A percentile compares a stretch with the other conserved stretches of the same genome.
Evolutionary conservation across 1,139 yeast species (phyloP).

Genomic region (Arxiozyma heterogenica): DNA sequence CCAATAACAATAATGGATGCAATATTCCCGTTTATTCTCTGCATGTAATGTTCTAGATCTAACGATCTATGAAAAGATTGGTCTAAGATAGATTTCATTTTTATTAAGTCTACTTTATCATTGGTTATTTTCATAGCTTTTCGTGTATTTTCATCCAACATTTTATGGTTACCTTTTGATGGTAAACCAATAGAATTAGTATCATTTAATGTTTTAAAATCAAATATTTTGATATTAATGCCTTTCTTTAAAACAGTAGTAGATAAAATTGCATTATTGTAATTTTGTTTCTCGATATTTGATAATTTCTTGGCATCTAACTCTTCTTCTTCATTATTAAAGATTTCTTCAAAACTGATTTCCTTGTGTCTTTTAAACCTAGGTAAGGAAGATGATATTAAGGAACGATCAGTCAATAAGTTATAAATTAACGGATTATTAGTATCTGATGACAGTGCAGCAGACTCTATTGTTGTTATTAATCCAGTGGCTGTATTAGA

Average conservation of each 20-base stretch:
- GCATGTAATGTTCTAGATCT: conserved; percentile 55
- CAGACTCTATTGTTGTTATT: conserved; percentile 31
- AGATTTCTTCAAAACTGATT: neutral
- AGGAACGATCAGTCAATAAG: conserved; percentile 80
- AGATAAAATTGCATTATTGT: conserved; percentile 24
- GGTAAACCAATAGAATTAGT: conserved; percentile 25
- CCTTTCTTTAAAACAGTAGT: conserved; percentile 82
- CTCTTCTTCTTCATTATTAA: conserved; percentile 10
- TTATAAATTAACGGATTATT: conserved; percentile 81
- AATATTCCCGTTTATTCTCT: conserved; percentile 52
- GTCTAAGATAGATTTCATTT: conserved; percentile 55
- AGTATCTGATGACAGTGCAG: conserved; percentile 20
- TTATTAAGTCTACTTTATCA: conserved; percentile 44
- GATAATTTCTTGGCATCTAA: neutral
- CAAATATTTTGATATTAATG: conserved; percentile 47
- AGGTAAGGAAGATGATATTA: conserved; percentile 89
- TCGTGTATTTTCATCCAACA: neutral
- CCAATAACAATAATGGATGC: conserved; percentile 82
- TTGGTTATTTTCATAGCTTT: conserved; percentile 2
- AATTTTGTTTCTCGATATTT: neutral
- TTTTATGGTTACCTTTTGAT: neutral
- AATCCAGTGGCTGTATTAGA: conserved; percentile 34
- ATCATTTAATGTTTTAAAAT: conserved; percentile 25
- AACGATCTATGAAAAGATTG: conserved; percentile 69
- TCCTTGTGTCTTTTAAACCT: conserved; percentile 40